A percentile compares a stretch with the other conserved stretches of the same genome.
These are phyloP conservation scores for Verticillium longisporum DNA, from an alignment of 2,329 filamentous ascomycete species.

Conservation along the genomic window DNA sequence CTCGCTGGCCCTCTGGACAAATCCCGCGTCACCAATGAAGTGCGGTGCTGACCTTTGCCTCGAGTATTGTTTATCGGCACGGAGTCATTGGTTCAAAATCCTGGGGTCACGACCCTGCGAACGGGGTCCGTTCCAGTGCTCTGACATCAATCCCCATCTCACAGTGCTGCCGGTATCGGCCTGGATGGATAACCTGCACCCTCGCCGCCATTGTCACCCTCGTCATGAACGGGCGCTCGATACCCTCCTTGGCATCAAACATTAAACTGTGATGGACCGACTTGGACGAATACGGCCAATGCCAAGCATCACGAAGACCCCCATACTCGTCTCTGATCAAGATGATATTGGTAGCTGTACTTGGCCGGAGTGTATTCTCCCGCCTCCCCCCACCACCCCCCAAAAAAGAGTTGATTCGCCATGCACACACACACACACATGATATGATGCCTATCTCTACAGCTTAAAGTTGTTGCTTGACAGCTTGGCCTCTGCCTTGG, in stretches of 20 bases:
- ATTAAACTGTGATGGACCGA: not conserved
- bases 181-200: not conserved
- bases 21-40: not conserved
- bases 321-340: too few species aligned
- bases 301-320: not conserved
- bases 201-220: too few species aligned
- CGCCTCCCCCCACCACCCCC: too few species aligned
- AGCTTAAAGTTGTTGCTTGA: slow-evolving; percentile 57
- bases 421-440: too few species aligned
- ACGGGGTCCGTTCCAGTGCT: not conserved
- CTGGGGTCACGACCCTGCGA: not conserved
- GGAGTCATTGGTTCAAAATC: not conserved
- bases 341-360: too few species aligned
- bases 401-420: not conserved
- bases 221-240: too few species aligned
- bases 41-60: not conserved
- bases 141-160: not conserved
- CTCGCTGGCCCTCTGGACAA: not conserved
- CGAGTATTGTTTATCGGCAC: not conserved
- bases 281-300: not conserved
- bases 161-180: not conserved
- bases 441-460: slow-evolving; percentile 26
- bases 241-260: too few species aligned
- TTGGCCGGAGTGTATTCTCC: too few species aligned
- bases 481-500: slow-evolving; percentile 42